Evolutionary conservation across 2,329 filamentous ascomycete species (phyloP), one percentile per base, ranked within the genome.

Genomic region (Aspergillus clavatus): DNA sequence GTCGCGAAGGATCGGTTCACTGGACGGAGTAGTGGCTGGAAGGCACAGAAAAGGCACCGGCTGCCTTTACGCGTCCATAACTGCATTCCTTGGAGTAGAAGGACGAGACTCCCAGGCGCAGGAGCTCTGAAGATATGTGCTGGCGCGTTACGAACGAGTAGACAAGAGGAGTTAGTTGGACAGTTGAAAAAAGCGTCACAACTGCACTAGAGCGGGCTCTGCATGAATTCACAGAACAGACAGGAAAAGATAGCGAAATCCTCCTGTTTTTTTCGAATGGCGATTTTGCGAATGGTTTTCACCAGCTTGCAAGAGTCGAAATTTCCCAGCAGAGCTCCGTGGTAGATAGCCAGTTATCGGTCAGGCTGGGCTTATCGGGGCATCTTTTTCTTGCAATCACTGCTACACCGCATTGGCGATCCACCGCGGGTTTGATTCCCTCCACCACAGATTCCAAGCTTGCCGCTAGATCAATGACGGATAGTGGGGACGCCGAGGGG

Each of bases 41-140:
- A 67, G 23, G 63, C 53, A 58, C 69, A 71, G 51, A 72, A 60
- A 28, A 72, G 61, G 63, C 71, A 73, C 57, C 58, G 57, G 38
- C 59, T 63, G 54, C 61, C 58, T 56, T 51, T 61, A 42, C 54
- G 56, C 43, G 56, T 57, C 57, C 69, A 66, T 62, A 59, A 52
- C 61, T 62, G 68, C 72, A 75, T 74, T 56, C 61, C 61, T 58
- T 42, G 31, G n/a, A n/a, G n/a, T 8, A 24, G 8, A 5, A 24
- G 23, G 23, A 4, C 5, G 8, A 24, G 8, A 24, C 8, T 24
- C 5, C 8, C 23, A 8, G 4, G 8, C 8, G 8, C 23, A 47
- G 36, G 22, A 19, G 36, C 22, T 27, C 24, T 18, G 22, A 22
- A 33, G 38, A 42, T 11, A 39, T 18, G 2, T n/a, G n/a, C n/a